phyloP scores from a whole-genome alignment of 1,284 basidiomycete species.

The Entoloma clypeatum region DNA sequence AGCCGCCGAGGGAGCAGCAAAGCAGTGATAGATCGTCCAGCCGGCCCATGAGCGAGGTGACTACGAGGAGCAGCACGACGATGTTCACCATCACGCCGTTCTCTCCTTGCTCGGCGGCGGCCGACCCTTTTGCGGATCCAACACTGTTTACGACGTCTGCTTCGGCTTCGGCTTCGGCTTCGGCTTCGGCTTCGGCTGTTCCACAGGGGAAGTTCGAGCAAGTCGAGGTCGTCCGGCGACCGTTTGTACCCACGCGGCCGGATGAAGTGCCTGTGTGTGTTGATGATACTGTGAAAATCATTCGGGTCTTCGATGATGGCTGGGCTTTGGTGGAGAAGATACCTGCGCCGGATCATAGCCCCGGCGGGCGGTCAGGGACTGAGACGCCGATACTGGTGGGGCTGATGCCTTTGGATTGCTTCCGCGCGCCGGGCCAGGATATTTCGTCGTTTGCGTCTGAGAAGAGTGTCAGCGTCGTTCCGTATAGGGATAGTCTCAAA shows the following conservation, averaged over 20 bases:
- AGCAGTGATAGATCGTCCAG: constrained; percentile 25
- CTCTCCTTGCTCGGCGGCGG: constrained; percentile 4
- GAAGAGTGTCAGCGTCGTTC: constrained; percentile 43
- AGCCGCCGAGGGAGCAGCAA: constrained; percentile 41
- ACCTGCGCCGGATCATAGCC: constrained; percentile 3
- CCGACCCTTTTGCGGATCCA: background rate
- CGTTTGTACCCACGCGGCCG: constrained; percentile 51
- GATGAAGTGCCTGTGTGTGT: constrained; percentile 56
- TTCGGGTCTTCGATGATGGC: constrained; percentile 61
- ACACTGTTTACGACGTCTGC: constrained; percentile 4
- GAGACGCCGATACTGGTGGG: no score
- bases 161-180: constrained; percentile 32
- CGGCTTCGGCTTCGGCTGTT: constrained; percentile 24
- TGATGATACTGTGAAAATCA: constrained; percentile 50
- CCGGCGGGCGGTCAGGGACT: constrained; percentile 17
- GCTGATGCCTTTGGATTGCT: constrained; percentile 60
- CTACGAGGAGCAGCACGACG: constrained; percentile 7
- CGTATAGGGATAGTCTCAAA: constrained; percentile 9
- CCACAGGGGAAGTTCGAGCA: constrained; percentile 30
- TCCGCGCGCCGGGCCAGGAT: constrained; percentile 45
- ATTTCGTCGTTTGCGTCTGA: constrained; percentile 47
- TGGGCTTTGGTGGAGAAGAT: constrained; percentile 56
- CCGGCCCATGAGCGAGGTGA: constrained; percentile 21
- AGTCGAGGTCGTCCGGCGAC: constrained; percentile 46
- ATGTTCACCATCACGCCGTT: constrained; percentile 4